A percentile compares a stretch with the other conserved stretches of the same genome.
Evolutionary conservation across 2,329 filamentous ascomycete genomes (phyloP).

Genomic region (Elsinoe ampelina): DNA sequence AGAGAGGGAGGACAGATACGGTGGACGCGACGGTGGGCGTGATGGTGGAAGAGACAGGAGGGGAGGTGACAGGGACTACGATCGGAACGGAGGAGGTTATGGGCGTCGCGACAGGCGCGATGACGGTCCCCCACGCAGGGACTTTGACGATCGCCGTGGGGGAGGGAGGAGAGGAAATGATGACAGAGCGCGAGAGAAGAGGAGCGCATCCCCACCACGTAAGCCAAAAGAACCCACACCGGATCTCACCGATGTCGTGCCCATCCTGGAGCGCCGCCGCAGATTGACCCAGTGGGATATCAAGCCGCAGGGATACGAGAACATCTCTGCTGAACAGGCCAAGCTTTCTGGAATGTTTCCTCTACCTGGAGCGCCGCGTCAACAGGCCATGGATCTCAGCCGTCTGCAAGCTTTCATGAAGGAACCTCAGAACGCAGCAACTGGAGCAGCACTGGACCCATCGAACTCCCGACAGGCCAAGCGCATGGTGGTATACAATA

Average conservation of each 20-base stretch:
- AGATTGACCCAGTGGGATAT: slow-evolving; percentile 99
- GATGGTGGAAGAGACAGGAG: slow-evolving; percentile 41
- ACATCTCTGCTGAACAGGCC: slow-evolving; percentile 94
- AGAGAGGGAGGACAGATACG: slow-evolving; percentile 88
- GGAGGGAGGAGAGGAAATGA: slow-evolving; percentile 23
- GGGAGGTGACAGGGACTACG: slow-evolving; percentile 40
- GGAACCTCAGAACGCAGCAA: slow-evolving; percentile 63
- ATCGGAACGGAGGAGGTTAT: slow-evolving; percentile 13
- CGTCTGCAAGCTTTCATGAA: slow-evolving; percentile 94
- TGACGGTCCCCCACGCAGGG: slow-evolving; percentile 28
- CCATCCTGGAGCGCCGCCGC: slow-evolving; percentile 76
- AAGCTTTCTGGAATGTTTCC: slow-evolving; percentile 99
- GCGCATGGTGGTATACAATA: slow-evolving; percentile 77
- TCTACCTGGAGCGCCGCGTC: slow-evolving; percentile 84
- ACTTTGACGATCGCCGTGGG: slow-evolving; percentile 32
- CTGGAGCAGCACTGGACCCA: slow-evolving; percentile 75
- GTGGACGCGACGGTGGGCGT: slow-evolving; percentile 35
- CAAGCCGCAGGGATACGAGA: slow-evolving; percentile 95
- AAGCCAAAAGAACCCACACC: slow-evolving; percentile 95
- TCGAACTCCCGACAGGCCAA: slow-evolving; percentile 91
- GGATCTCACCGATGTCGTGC: slow-evolving; percentile 78
- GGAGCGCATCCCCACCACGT: slow-evolving; percentile 68
- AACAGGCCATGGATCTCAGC: slow-evolving; percentile 89
- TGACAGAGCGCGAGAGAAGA: slow-evolving; percentile 44
- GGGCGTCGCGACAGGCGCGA: slow-evolving; percentile 25